Percentiles rank a stretch among this genome's conserved stretches.
These are phyloP conservation scores for Asterochloris sp. DNA, from an alignment of 139 green algal genomes.

Conservation along the genomic window DNA sequence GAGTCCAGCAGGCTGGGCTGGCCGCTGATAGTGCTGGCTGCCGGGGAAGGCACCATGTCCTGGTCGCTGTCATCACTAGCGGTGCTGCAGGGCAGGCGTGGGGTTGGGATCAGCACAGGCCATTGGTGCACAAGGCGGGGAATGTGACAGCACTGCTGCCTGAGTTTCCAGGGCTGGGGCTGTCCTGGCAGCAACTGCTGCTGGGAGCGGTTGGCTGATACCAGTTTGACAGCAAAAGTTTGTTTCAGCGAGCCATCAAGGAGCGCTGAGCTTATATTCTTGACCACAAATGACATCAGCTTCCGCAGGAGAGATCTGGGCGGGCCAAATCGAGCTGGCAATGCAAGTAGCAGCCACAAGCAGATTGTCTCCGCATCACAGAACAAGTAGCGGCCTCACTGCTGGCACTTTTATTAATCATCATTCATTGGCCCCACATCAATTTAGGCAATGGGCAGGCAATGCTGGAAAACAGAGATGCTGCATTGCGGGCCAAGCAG, in stretches of 20 bases:
- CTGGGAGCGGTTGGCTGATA: too few species aligned
- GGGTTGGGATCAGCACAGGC: neutral
- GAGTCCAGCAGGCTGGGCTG: constrained; percentile 55
- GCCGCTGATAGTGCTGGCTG: constrained; percentile 6
- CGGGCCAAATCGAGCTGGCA: too few species aligned
- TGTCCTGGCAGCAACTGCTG: neutral
- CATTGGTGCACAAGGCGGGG: too few species aligned
- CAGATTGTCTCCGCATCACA: neutral
- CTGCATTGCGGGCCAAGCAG: neutral
- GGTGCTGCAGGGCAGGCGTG: neutral
- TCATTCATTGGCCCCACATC: neutral
- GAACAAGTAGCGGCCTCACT: neutral
- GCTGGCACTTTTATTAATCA: neutral
- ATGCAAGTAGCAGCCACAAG: too few species aligned
- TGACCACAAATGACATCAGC: too few species aligned
- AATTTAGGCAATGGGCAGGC: neutral
- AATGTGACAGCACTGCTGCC: neutral
- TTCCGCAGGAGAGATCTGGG: too few species aligned
- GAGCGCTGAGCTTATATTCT: neutral
- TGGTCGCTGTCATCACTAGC: constrained; percentile 6
- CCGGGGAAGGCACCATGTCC: neutral
- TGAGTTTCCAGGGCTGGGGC: neutral
- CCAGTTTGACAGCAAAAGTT: neutral
- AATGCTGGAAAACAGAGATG: neutral
- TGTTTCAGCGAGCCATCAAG: neutral